Conservation (phyloP, 2,329 filamentous ascomycete genomes). For the Pseudocercospora fuligena region DNA sequence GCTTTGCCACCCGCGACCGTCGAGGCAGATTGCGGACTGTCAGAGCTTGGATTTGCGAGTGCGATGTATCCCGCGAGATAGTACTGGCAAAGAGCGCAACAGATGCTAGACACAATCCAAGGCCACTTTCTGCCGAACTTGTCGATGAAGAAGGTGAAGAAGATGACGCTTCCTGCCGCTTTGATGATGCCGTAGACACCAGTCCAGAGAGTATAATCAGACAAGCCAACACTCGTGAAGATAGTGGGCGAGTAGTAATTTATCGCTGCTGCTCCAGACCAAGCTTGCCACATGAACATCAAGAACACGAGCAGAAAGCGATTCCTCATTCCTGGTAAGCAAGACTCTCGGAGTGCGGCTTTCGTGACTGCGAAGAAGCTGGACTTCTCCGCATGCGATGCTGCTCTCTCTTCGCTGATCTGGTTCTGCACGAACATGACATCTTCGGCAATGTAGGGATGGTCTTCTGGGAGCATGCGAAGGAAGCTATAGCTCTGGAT, state of each 20-base stretch:
- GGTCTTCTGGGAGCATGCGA: conserved; percentile 28
- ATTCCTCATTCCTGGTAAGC: conserved; percentile 47
- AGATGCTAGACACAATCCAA: conserved; percentile 45
- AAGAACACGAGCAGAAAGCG: conserved; percentile 47
- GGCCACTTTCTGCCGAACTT: conserved; percentile 44
- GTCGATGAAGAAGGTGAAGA: conserved; percentile 46
- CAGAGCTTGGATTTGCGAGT: conserved; percentile 40
- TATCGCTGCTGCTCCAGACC: conserved; percentile 43
- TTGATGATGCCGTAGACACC: conserved; percentile 47
- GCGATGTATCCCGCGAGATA: conserved; percentile 46
- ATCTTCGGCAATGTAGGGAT: conserved; percentile 38
- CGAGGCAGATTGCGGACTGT: conserved; percentile 37
- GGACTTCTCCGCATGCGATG: conserved; percentile 36
- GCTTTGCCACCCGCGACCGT: conserved; percentile 46
- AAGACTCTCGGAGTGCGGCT: conserved; percentile 39
- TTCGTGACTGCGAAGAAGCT: conserved; percentile 40
- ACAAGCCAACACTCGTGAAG: conserved; percentile 44
- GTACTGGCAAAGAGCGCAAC: conserved; percentile 45
- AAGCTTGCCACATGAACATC: conserved; percentile 47
- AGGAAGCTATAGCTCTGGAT: conserved; percentile 29
- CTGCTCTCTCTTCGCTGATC: conserved; percentile 40
- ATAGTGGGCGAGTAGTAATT: conserved; percentile 46
- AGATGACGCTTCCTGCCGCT: conserved; percentile 43
- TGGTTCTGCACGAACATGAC: conserved; percentile 40
- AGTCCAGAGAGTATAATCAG: conserved; percentile 44